Evolutionary conservation across 139 green algal species (phyloP), one percentile per base, ranked within the genome.

Genomic region (Auxenochlorella pyrenoidosa): DNA sequence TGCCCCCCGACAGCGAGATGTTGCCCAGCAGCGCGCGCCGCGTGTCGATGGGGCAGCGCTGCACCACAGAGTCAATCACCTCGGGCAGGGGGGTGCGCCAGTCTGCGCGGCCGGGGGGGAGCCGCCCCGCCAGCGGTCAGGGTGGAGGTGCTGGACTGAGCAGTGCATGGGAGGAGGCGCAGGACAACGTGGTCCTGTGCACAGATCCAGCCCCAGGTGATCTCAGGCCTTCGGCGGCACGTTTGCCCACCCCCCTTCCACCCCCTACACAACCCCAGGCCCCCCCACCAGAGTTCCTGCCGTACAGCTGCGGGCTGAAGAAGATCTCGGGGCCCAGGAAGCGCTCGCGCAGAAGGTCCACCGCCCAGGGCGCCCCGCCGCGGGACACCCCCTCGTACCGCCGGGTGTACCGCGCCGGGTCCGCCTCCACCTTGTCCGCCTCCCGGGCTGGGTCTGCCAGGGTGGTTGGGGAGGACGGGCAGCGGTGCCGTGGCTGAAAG

Each of bases 271-370:
- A 65, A 13, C 21, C 8, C 43, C 75, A 68, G 60, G 22, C 22
- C 13, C 75, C 2, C 76, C 22, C 78, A 75, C 59, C 59, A 2
- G 80, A 40, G 70, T 16, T 30, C 13, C 60, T 36, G 60, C 40
- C 59, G 82, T 93, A 94, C 30, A 96, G 93, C 43, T 95, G 89
- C 12, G 95, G 94, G 21, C 83, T 79, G 92, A 98, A 98, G 90
- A 97, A 97, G 10, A 97, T 83, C 87, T 97, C 95, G 28, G 73
- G 84, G 0, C 88, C 95, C 63, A 97, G 87, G 85, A 97, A 97
- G 47, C 91, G 90, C 91, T 97, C 95, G 51, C 94, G 89, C 47
- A 90, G 89, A 58, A 97, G 87, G 13, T 93, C 89, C 51, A 89
- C 88, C 1, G 32, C 76, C 72, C 93, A 92, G 30, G 89, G 65